Conservation (phyloP, 805 yeast species). For the Zygosaccharomyces rouxii region DNA sequence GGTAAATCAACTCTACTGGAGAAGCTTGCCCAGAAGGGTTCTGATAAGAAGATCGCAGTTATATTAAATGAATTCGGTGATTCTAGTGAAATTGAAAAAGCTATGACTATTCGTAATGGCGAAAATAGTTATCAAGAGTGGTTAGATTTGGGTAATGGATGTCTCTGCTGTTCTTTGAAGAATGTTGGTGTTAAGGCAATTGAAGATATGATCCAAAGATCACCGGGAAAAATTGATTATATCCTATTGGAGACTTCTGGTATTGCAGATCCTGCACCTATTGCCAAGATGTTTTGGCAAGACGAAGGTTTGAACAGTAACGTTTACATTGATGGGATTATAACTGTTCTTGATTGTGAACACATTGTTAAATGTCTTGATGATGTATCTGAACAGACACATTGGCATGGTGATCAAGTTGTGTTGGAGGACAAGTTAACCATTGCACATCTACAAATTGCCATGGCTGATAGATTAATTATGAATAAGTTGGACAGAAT, state of each 20-base stretch:
- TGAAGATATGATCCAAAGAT: constrained; percentile 72
- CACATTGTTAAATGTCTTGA: constrained; percentile 62
- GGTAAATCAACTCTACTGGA: constrained; percentile 88
- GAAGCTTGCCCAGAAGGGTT: constrained; percentile 56
- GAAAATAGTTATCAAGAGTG: constrained; percentile 75
- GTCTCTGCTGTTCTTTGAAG: constrained; percentile 93
- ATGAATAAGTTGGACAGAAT: constrained; percentile 72
- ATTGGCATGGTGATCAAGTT: constrained; percentile 53
- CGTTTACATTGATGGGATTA: constrained; percentile 85
- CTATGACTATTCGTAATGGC: constrained; percentile 58
- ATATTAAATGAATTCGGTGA: constrained; percentile 92
- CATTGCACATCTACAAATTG: constrained; percentile 85
- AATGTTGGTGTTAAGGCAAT: constrained; percentile 94
- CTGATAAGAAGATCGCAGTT: constrained; percentile 77
- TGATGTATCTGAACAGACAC: constrained; percentile 59
- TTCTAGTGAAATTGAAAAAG: constrained; percentile 82
- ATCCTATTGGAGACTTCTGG: constrained; percentile 95
- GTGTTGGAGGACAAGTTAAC: constrained; percentile 45
- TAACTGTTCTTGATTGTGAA: constrained; percentile 77
- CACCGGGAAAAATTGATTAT: constrained; percentile 75
- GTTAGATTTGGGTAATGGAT: constrained; percentile 95
- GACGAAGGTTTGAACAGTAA: constrained; percentile 83
- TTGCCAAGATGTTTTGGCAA: constrained; percentile 95
- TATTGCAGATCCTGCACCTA: constrained; percentile 95
- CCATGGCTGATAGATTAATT: constrained; percentile 78